A percentile compares a stretch with the other conserved stretches of the same genome.
phyloP scores from a whole-genome alignment of 148 eudicot genomes.

The Cornus controversa region DNA sequence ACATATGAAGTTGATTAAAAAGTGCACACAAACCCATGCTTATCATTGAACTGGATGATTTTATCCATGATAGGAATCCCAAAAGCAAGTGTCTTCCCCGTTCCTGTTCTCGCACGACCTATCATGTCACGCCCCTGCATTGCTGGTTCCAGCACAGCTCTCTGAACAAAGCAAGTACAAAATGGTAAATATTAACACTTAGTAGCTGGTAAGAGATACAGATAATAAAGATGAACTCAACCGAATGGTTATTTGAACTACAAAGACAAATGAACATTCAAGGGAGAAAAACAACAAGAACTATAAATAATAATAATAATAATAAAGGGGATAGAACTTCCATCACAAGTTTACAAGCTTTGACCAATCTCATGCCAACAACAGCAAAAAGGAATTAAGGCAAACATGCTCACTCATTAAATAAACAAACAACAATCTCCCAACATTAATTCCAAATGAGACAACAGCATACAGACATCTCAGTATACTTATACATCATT shows the following conservation, averaged over 20 bases:
- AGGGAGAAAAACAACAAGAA: neutral
- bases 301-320: too few species aligned
- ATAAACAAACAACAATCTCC: too few species aligned
- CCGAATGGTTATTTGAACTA: neutral
- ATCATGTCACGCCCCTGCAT: constrained; percentile 97
- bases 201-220: neutral
- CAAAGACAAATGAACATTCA: neutral
- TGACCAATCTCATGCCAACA: neutral
- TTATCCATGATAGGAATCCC: constrained; percentile 97
- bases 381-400: neutral
- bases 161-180: constrained; percentile 34
- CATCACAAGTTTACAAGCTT: neutral
- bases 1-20: neutral
- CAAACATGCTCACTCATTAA: neutral
- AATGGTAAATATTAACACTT: neutral
- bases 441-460: neutral
- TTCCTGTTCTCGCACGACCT: constrained; percentile 95
- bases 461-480: neutral
- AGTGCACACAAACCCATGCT: constrained; percentile 60
- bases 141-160: constrained; percentile 97
- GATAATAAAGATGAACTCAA: too few species aligned
- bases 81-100: constrained; percentile 98
- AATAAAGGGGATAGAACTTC: too few species aligned
- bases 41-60: constrained; percentile 63
- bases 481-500: too few species aligned